phyloP scores from a whole-genome alignment of 257 asterid species.

The Scutellaria galericulata region DNA sequence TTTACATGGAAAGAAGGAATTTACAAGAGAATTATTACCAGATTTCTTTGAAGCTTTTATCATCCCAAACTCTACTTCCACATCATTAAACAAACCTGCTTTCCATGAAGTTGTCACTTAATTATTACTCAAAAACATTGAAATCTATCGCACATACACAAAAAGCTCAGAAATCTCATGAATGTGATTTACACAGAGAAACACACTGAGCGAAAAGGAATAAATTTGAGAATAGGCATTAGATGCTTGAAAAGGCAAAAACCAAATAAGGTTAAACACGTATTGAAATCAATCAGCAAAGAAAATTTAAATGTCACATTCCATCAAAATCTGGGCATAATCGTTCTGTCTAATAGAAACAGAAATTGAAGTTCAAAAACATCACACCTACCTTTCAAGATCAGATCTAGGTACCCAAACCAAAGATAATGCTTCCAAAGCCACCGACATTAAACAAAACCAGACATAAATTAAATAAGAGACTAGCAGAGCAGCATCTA shows the following conservation, averaged over 20 bases:
- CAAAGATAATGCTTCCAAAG: slow-evolving; percentile 26
- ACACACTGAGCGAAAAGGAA: slow-evolving; percentile 6
- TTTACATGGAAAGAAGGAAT: not conserved
- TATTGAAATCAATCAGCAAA: slow-evolving; percentile 18
- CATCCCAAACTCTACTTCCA: slow-evolving; percentile 34
- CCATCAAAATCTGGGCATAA: slow-evolving; percentile 22
- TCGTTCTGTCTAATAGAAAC: not conserved
- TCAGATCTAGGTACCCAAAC: slow-evolving; percentile 63
- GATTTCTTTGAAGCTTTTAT: slow-evolving; percentile 26
- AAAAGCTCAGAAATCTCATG: not conserved
- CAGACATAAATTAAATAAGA: slow-evolving; percentile 12
- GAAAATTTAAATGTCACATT: not conserved
- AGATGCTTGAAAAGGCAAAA: slow-evolving; percentile 5
- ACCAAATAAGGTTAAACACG: not conserved
- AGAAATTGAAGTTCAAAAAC: slow-evolving; percentile 26
- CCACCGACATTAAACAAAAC: slow-evolving; percentile 40
- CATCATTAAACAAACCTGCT: slow-evolving; percentile 35
- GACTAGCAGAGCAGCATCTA: slow-evolving; percentile 29
- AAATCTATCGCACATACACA: not conserved
- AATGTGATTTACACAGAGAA: not conserved
- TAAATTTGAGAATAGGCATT: slow-evolving; percentile 14
- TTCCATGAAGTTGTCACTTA: slow-evolving; percentile 20
- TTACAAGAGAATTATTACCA: slow-evolving; percentile 29
- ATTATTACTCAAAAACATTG: slow-evolving; percentile 20
- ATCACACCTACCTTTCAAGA: slow-evolving; percentile 37